Evolutionary conservation across 1,284 basidiomycete genomes (phyloP).

Genomic region (Moesziomyces parantarcticus): DNA sequence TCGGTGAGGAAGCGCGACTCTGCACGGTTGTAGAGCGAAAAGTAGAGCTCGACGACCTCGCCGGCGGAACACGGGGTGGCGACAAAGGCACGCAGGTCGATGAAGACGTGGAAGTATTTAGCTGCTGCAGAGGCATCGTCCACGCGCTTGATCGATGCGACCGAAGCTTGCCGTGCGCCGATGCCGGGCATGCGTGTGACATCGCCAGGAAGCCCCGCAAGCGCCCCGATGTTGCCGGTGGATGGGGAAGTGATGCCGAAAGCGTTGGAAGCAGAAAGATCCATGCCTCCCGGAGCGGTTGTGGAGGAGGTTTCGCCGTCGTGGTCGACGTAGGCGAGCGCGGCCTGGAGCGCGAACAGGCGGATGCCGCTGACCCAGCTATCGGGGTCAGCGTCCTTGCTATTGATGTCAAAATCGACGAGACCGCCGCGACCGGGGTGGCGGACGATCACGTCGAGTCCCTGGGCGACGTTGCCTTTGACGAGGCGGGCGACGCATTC

Average conservation of each 20-base stretch:
- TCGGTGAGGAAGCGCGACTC: slow-evolving; percentile 88
- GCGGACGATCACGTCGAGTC: slow-evolving; percentile 91
- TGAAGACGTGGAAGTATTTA: slow-evolving; percentile 76
- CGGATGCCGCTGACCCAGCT: slow-evolving; percentile 65
- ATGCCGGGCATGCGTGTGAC: slow-evolving; percentile 12
- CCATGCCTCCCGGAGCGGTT: slow-evolving; percentile 39
- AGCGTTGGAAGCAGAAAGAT: slow-evolving; percentile 53
- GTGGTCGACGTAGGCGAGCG: slow-evolving; percentile 66
- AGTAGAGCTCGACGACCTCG: slow-evolving; percentile 91
- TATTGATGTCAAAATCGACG: slow-evolving; percentile 72
- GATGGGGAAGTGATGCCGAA: slow-evolving; percentile 55
- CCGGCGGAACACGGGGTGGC: slow-evolving; percentile 88
- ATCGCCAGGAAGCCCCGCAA: slow-evolving; percentile 40
- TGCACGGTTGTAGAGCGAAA: slow-evolving; percentile 88
- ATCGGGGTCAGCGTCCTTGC: slow-evolving; percentile 52
- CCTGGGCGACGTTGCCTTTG: slow-evolving; percentile 89
- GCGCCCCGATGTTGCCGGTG: slow-evolving; percentile 48
- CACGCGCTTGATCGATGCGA: slow-evolving; percentile 1
- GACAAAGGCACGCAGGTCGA: slow-evolving; percentile 90
- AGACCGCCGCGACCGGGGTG: slow-evolving; percentile 90
- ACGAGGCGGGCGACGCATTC: slow-evolving; percentile 90
- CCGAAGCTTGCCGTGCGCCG: slow-evolving; percentile 13
- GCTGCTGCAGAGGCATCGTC: slow-evolving; percentile 11
- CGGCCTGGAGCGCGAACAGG: slow-evolving; percentile 66
- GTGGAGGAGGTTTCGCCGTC: slow-evolving; percentile 20